A percentile compares a stretch with the other conserved stretches of the same genome.
These are phyloP conservation scores for Melocanna baccifera DNA, from an alignment of 176 grass and related monocot genomes.

Conservation along the genomic window DNA sequence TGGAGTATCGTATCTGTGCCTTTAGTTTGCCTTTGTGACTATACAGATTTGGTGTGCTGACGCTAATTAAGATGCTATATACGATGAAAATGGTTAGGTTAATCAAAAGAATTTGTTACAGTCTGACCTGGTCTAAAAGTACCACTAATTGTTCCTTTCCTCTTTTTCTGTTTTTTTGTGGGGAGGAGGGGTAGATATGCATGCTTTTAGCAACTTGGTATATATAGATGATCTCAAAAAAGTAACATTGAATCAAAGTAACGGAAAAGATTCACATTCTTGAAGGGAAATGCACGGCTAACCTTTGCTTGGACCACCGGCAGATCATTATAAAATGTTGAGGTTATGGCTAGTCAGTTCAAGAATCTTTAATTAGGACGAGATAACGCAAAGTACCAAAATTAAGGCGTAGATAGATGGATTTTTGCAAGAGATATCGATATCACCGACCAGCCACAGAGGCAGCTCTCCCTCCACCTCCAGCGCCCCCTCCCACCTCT, in stretches of 20 bases:
- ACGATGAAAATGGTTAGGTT: constrained; percentile 12
- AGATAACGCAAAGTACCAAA: not conserved
- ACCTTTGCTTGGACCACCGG: constrained; percentile 33
- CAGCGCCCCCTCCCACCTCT: constrained; percentile 84
- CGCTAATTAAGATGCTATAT: constrained; percentile 1
- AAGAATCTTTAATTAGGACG: constrained; percentile 9
- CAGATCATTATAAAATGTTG: constrained; percentile 4
- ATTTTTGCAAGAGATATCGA: not conserved
- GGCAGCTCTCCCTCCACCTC: constrained; percentile 68
- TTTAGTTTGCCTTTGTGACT: not conserved
- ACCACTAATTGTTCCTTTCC: not conserved
- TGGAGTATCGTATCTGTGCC: not conserved
- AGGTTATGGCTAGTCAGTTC: constrained; percentile 16
- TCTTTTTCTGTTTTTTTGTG: not conserved
- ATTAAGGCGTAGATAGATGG: not conserved
- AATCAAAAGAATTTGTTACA: constrained; percentile 23
- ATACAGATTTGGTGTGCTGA: not conserved
- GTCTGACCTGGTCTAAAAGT: constrained; percentile 14
- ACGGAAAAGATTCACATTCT: constrained; percentile 54
- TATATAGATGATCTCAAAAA: constrained; percentile 7
- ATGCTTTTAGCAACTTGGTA: not conserved
- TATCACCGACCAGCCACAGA: constrained; percentile 76
- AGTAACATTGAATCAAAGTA: constrained; percentile 28
- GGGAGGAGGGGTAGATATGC: not conserved
- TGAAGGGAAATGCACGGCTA: constrained; percentile 33